Evolutionary conservation across 371 early-diverging fungal species (phyloP).

Genomic region (Lichtheimia corymbifera): DNA sequence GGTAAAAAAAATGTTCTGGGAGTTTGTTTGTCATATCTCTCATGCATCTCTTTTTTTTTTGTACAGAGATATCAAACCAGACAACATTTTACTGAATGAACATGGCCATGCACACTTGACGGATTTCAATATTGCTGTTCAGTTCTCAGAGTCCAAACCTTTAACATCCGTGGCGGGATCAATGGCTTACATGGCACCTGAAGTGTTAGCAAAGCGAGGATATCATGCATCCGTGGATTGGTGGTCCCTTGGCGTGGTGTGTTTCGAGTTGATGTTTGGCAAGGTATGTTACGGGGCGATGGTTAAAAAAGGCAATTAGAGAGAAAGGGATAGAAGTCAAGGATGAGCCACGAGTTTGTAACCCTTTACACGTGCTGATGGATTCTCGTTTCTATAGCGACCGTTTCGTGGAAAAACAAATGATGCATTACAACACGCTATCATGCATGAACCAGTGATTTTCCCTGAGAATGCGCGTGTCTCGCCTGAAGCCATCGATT

Average conservation of each 20-base stretch:
- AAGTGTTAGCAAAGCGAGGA: conserved; percentile 67
- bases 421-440: conserved; percentile 69
- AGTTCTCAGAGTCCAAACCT: conserved; percentile 55
- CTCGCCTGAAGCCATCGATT: conserved; percentile 59
- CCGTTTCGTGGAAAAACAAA: conserved; percentile 86
- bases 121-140: conserved; percentile 87
- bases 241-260: conserved; percentile 87
- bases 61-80: conserved; percentile 85
- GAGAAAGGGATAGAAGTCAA: too few relatives aligned
- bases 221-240: conserved; percentile 77
- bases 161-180: conserved; percentile 71
- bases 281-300: conserved; percentile 40
- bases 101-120: conserved; percentile 84
- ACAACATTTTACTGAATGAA: conserved; percentile 84
- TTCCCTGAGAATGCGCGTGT: conserved; percentile 58
- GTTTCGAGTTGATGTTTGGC: conserved; percentile 80
- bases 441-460: conserved; percentile 55
- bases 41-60: background rate
- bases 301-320: too few relatives aligned
- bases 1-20: conserved; percentile 24
- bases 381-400: conserved; percentile 43
- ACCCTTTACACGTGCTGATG: too few relatives aligned
- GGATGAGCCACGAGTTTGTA: too few relatives aligned
- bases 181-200: conserved; percentile 80
- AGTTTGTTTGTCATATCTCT: background rate